Evolutionary conservation across 192 early-diverging fungal genomes (phyloP).

Genomic region (Linnemannia schmuckeri): DNA sequence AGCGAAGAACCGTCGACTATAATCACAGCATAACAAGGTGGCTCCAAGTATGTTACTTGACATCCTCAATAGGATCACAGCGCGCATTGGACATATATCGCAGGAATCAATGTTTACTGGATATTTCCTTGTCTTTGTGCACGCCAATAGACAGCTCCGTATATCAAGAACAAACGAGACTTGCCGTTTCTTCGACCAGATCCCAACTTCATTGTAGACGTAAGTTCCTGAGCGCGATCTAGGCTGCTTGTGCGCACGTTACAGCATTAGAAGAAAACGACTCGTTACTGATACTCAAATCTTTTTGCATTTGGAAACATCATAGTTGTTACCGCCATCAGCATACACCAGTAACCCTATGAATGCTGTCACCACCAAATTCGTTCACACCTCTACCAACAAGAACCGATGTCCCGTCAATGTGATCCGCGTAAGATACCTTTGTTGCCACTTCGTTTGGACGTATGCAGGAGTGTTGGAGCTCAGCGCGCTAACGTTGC

Average conservation of each 20-base stretch:
- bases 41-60: constrained; percentile 69
- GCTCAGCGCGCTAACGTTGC: neutral
- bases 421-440: constrained; percentile 78
- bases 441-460: neutral
- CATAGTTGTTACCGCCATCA: constrained; percentile 76
- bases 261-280: neutral
- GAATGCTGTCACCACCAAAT: constrained; percentile 86
- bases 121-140: neutral
- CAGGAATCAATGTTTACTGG: constrained; percentile 9
- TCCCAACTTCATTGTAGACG: constrained; percentile 79
- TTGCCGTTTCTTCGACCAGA: constrained; percentile 74
- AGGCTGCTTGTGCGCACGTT: neutral
- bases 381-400: constrained; percentile 94
- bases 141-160: constrained; percentile 28
- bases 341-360: constrained; percentile 76
- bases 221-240: constrained; percentile 50
- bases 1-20: constrained; percentile 95
- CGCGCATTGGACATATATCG: neutral
- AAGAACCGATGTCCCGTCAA: constrained; percentile 93
- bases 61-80: neutral
- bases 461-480: neutral
- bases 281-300: neutral
- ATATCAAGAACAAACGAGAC: constrained; percentile 66
- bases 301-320: constrained; percentile 4
- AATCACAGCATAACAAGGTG: constrained; percentile 85